A percentile compares a stretch with the other conserved stretches of the same genome.
These are phyloP conservation scores for Medicago arabica DNA, from an alignment of 306 rosid species.

Conservation along the genomic window DNA sequence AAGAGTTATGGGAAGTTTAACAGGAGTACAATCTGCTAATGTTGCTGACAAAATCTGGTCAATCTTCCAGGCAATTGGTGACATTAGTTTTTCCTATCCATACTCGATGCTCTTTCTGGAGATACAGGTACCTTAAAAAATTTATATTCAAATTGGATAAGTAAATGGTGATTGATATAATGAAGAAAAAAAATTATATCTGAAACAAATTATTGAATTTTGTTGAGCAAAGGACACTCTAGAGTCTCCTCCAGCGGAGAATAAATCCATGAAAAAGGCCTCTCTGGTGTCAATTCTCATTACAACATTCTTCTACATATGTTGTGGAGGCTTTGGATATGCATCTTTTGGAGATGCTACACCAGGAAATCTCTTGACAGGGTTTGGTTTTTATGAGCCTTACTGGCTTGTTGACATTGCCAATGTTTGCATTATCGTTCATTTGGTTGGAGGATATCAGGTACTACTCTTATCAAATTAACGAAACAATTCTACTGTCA, in stretches of 20 bases:
- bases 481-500: not conserved
- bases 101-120: conserved; percentile 75
- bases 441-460: conserved; percentile 93
- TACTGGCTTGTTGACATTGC: conserved; percentile 87
- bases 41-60: conserved; percentile 63
- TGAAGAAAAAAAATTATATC: not conserved
- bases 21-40: conserved; percentile 60
- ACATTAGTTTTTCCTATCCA: conserved; percentile 86
- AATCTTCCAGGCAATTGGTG: conserved; percentile 81
- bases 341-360: conserved; percentile 83
- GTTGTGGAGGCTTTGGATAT: conserved; percentile 90
- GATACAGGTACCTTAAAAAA: conserved; percentile 52
- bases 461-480: conserved; percentile 49
- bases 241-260: conserved; percentile 82
- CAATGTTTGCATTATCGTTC: conserved; percentile 76
- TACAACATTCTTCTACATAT: conserved; percentile 87
- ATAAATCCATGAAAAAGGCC: conserved; percentile 82
- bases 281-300: conserved; percentile 58
- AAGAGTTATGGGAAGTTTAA: conserved; percentile 63
- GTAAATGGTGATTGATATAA: not conserved
- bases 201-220: not conserved
- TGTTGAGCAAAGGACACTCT: conserved; percentile 67
- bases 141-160: not conserved
- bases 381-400: conserved; percentile 82
- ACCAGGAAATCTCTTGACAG: conserved; percentile 90